A percentile compares a stretch with the other conserved stretches of the same genome.
Evolutionary conservation across 2,329 filamentous ascomycete genomes (phyloP).

Genomic region (Cladophialophora chaetospira): DNA sequence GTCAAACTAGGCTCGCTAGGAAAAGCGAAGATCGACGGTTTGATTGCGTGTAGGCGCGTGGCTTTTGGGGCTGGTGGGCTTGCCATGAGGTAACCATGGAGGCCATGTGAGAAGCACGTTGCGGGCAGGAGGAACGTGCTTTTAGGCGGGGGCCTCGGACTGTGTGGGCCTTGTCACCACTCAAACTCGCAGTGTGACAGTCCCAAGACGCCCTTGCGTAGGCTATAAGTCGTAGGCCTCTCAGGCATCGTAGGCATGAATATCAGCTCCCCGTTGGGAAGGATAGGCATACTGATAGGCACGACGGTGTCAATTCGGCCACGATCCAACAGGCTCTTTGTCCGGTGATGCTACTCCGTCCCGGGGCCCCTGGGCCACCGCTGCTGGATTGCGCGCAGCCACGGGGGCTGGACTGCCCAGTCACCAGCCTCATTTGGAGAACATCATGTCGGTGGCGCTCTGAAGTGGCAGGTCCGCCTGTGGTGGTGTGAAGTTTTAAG

Average conservation of each 20-base stretch:
- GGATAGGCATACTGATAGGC: slow-evolving; percentile 17
- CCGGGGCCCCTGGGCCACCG: no score
- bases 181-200: not conserved
- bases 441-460: not conserved
- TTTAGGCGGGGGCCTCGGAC: not conserved
- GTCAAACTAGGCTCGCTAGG: slow-evolving; percentile 7
- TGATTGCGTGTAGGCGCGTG: slow-evolving; percentile 5
- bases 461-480: no score
- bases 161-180: not conserved
- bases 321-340: not conserved
- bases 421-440: not conserved
- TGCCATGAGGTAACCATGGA: not conserved
- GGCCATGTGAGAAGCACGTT: slow-evolving; percentile 7
- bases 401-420: not conserved
- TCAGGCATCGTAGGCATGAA: slow-evolving; percentile 4
- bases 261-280: slow-evolving; percentile 12
- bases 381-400: no score
- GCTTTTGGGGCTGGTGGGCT: slow-evolving; percentile 6
- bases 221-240: not conserved
- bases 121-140: slow-evolving; percentile 5
- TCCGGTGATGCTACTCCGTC: not conserved
- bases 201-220: not conserved
- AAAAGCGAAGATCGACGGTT: slow-evolving; percentile 10
- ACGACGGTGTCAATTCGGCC: not conserved
- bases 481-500: no score